Evolutionary conservation across 257 asterid species (phyloP), one percentile per base, ranked within the genome.

Genomic region (Misopates orontium): DNA sequence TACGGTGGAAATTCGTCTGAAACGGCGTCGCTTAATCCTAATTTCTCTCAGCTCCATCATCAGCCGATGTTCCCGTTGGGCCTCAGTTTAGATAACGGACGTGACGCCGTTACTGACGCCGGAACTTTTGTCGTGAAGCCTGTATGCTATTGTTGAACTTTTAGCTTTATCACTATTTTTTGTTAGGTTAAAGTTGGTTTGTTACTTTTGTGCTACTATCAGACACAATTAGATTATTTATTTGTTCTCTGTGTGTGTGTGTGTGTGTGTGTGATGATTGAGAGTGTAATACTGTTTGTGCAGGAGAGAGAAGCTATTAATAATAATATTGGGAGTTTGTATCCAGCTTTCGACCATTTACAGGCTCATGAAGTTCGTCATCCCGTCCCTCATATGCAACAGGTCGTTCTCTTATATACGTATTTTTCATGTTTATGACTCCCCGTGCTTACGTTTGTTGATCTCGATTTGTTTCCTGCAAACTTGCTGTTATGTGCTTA

Each of bases 71-170:
- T 87, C 41, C 97, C 97, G n/a, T 39, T 83, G 56, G 84, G 91
- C 36, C 77, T 89, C 18, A 82, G 95, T 84, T 80, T 89, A 50
- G 91, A 83, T 68, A 85, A 75, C 69, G 86, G 85, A 52, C 84
- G 83, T 4, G 90, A 83, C 68, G 90, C 81, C 66, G 77, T 83
- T 47, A 79, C 71, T 39, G 79, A 78, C 39, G 45, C 78, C 56
- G 83, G 78, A 36, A 74, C 78, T 63, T 80, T 65, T 72, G 70
- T 79, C 7, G 73, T 78, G 59, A 84, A 82, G 71, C 82, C 81
- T 48, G 89, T 87, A 71, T 78, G 86, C 72, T 60, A 20, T 60
- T 58, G 5, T n/a, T n/a, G n/a, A n/a, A 0, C 8, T 1, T 41
- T 68, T 67, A 60, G 40, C 11, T 3, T 1, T 69, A 55, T 56